Evolutionary conservation across 108 stramenopile species (phyloP).

Genomic region (Cyclotella baltica): DNA sequence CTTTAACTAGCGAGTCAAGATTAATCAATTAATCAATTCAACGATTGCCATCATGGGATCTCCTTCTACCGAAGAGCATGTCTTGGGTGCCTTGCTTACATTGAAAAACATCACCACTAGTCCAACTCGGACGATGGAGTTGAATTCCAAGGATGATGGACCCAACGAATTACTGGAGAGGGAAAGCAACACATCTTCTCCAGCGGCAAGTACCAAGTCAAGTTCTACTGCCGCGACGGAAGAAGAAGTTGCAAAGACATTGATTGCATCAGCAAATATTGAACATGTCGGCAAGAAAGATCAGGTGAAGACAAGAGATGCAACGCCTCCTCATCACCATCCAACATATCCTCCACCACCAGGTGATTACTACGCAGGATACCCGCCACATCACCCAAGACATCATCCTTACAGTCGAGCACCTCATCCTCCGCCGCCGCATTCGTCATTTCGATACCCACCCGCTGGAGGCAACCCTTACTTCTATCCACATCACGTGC

Average conservation of each 20-base stretch:
- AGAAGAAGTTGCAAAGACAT: constrained; percentile 3
- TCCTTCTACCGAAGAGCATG: constrained; percentile 21
- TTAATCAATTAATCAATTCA: constrained; percentile 6
- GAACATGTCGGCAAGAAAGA: background rate
- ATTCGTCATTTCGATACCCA: constrained; percentile 5
- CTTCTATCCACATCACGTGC: constrained; percentile 2
- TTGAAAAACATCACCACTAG: constrained; percentile 7
- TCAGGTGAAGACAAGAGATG: background rate
- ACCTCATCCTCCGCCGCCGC: constrained; percentile 11
- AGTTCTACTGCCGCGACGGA: constrained; percentile 1
- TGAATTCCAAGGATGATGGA: background rate
- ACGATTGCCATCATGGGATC: constrained; percentile 16
- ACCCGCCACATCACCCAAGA: background rate
- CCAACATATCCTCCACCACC: constrained; percentile 11
- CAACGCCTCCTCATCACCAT: background rate
- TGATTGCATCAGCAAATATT: background rate
- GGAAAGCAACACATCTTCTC: constrained; percentile 11
- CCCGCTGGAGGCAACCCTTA: background rate
- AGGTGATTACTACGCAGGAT: background rate
- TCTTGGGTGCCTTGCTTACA: constrained; percentile 9
- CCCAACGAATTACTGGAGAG: background rate
- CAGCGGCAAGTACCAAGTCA: constrained; percentile 1
- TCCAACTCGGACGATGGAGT: background rate
- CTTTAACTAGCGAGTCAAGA: background rate
- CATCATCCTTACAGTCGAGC: constrained; percentile 10